These are phyloP conservation scores for Xylariaceae sp. DNA, from an alignment of 2,329 filamentous ascomycete genomes.

Conservation along the genomic window DNA sequence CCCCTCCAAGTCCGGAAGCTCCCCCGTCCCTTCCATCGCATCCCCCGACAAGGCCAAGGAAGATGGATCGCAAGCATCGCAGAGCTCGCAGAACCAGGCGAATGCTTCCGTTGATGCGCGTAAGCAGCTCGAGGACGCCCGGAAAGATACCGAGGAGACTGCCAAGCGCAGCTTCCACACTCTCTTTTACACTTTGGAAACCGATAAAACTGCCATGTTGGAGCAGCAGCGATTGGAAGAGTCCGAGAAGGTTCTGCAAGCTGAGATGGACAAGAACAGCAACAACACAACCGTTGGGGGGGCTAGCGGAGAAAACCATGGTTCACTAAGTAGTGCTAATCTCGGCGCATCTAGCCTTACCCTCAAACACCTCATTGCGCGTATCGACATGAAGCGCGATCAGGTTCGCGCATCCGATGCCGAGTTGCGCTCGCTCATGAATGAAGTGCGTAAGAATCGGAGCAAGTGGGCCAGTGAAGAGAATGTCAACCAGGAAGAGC, in stretches of 20 bases:
- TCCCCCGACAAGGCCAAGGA: conserved; percentile 58
- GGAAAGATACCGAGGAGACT: conserved; percentile 83
- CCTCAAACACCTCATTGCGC: conserved; percentile 91
- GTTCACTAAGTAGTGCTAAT: conserved; percentile 88
- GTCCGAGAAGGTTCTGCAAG: conserved; percentile 91
- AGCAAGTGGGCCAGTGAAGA: conserved; percentile 99
- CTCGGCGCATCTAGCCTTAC: conserved; percentile 93
- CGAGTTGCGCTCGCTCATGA: conserved; percentile 87
- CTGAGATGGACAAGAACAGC: conserved; percentile 76
- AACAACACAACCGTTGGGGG: conserved; percentile 47
- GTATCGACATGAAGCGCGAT: conserved; percentile 89
- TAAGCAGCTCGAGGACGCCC: conserved; percentile 88
- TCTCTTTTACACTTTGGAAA: conserved; percentile 91
- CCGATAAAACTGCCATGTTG: conserved; percentile 92
- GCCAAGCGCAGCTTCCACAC: conserved; percentile 89
- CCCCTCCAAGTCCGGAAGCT: conserved; percentile 67
- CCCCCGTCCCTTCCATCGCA: conserved; percentile 57
- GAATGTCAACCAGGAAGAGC: conserved; percentile 92
- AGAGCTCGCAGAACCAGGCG: conserved; percentile 37
- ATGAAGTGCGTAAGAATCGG: conserved; percentile 93
- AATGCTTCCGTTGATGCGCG: conserved; percentile 83
- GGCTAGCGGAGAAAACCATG: conserved; percentile 64
- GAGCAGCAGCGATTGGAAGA: conserved; percentile 97
- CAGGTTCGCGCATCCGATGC: conserved; percentile 89
- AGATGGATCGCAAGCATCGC: conserved; percentile 40